Evolutionary conservation across 164 flowering plant genomes (phyloP).

Genomic region (Sextonia rubra): DNA sequence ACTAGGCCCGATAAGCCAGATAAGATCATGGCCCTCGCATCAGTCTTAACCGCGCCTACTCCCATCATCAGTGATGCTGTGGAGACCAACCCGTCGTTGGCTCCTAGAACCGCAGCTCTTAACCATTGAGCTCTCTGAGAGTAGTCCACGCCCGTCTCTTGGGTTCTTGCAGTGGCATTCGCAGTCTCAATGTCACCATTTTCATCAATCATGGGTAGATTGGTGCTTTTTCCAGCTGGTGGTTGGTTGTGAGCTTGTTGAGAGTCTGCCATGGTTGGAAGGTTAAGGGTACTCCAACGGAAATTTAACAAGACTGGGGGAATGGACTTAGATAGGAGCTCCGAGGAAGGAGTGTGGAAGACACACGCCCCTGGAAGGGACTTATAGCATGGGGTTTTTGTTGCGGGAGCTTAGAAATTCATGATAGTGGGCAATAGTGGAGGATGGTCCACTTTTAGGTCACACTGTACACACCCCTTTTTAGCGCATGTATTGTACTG

Average conservation of each 20-base stretch:
- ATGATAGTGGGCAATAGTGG: background rate
- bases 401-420: background rate
- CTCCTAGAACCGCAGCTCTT: slow-evolving; percentile 30
- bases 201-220: background rate
- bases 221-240: background rate
- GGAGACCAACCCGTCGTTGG: slow-evolving; percentile 32
- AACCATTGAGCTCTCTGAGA: slow-evolving; percentile 30
- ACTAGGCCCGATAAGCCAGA: slow-evolving; percentile 26
- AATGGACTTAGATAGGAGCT: background rate
- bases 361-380: slow-evolving; percentile 7
- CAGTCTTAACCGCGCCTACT: slow-evolving; percentile 23
- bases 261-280: slow-evolving; percentile 3
- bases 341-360: slow-evolving; percentile 2
- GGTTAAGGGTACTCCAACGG: background rate
- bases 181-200: background rate
- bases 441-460: background rate
- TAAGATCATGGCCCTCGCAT: slow-evolving; percentile 22
- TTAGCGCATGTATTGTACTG: background rate
- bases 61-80: slow-evolving; percentile 32
- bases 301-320: background rate
- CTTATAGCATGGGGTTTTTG: background rate
- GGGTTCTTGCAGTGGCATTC: background rate
- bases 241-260: background rate
- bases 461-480: background rate
- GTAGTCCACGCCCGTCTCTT: slow-evolving; percentile 17